Base-by-base conservation (phyloP, 1,284 basidiomycete species). In the Ustilago tritici region DNA sequence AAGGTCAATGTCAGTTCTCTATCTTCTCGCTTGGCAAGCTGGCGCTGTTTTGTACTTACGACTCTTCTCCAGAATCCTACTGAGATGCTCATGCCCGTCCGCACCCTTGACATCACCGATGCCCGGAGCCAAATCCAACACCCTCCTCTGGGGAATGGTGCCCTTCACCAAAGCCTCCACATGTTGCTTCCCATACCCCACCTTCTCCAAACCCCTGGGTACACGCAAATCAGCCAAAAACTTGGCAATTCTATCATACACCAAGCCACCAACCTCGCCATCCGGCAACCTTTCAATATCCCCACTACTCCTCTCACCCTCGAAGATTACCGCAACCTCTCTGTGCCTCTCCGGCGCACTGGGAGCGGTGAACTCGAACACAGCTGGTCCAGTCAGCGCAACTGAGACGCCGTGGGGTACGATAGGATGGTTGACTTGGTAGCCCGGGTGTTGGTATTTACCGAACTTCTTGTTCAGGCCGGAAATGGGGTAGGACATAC, bases 201-300 rank as follows among this genome's bases (percentile, higher is more conserved):
- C 89, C 50, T 92, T 92, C 81, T 91, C 92, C 73, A 98, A 87
- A 9, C 95, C 95, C 65, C 95, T 91, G 14, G 95, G 95, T 12
- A 98, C 91, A 70, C 92, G 92, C 1, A 98, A 89, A 2, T 89
- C 88, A 82, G 95, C 94, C 53, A 98, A 89, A 90, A 98, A 98
- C 62, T 91, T 89, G 60, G 93, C 93, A 80, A 98, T 95, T 36
- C 94, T 91, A 86, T 98, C 95, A 80, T 92, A 93, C 46, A 98
- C 87, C 76, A 94, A 89, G 36, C 88, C 88, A 52, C 95, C 95
- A 47, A 98, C 88, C 75, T 94, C 93, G 17, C 88, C 88, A 87
- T 98, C 95, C 0, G 93, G 90, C 59, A 98, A 91, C 43, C 90
- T 90, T 12, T 89, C 88, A 52, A 83, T 71, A 14, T 75, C 74